Conservation (phyloP, 805 yeast species). For the Jamesozyma hellenica region DNA sequence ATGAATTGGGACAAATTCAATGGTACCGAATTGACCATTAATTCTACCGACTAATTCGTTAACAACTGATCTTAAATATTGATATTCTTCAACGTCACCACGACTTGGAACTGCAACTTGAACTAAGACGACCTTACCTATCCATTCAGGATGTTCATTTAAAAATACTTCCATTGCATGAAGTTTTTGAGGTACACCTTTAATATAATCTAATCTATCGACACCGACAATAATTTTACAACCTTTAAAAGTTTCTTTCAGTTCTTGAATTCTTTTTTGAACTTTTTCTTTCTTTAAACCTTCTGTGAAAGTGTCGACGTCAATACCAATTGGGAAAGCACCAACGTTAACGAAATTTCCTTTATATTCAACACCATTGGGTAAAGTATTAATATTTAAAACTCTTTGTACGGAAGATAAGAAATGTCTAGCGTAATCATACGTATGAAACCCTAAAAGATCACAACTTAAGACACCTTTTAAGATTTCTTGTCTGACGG, state of each 20-base stretch:
- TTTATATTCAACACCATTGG: conserved; percentile 77
- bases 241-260: conserved; percentile 60
- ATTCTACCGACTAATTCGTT: conserved; percentile 94
- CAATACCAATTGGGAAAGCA: conserved; percentile 98
- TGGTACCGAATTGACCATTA: conserved; percentile 92
- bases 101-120: conserved; percentile 97
- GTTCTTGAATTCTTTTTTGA: conserved; percentile 49
- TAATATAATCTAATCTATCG: conserved; percentile 90
- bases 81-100: conserved; percentile 97
- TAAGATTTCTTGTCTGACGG: conserved; percentile 86
- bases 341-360: conserved; percentile 78
- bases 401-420: conserved; percentile 80
- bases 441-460: conserved; percentile 96
- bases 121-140: conserved; percentile 88
- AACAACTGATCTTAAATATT: conserved; percentile 82
- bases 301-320: conserved; percentile 78
- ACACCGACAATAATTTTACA: conserved; percentile 90
- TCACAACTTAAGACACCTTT: conserved; percentile 91
- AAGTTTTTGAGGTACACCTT: conserved; percentile 94
- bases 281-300: conserved; percentile 63
- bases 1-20: conserved; percentile 95
- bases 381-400: conserved; percentile 70
- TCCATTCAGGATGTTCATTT: conserved; percentile 93
- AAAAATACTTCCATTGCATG: conserved; percentile 93
- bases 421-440: conserved; percentile 95